Percentiles rank a stretch among this genome's conserved stretches.
Evolutionary conservation across 2,329 filamentous ascomycete genomes (phyloP).

Genomic region (Penicillium decumbens): DNA sequence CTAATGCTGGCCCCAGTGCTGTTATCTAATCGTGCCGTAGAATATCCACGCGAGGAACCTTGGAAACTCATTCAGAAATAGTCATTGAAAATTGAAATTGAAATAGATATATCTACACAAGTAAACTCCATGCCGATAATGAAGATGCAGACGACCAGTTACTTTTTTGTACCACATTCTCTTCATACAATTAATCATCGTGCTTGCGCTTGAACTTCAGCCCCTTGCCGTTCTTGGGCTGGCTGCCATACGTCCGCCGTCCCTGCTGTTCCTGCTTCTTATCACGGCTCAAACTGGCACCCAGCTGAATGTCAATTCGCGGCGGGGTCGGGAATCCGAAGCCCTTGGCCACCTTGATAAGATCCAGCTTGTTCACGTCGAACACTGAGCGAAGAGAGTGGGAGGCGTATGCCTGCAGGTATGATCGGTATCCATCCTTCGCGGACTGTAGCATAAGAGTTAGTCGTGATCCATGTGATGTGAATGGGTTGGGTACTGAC

Average conservation of each 20-base stretch:
- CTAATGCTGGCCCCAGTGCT: too few relatives aligned
- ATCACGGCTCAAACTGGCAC: conserved; percentile 68
- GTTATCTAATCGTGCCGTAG: too few relatives aligned
- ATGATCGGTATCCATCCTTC: conserved; percentile 75
- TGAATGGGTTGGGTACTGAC: conserved; percentile 34
- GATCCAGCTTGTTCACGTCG: conserved; percentile 74
- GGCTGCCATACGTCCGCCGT: conserved; percentile 70
- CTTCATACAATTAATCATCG: conserved; percentile 29
- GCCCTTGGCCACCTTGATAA: conserved; percentile 77
- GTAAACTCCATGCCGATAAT: conserved; percentile 23
- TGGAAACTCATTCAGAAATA: not conserved
- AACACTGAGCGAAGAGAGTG: conserved; percentile 80
- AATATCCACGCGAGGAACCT: too few relatives aligned
- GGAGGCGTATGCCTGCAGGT: conserved; percentile 90
- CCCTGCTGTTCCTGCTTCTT: conserved; percentile 60
- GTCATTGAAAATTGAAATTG: conserved; percentile 10
- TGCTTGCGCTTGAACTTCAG: conserved; percentile 52
- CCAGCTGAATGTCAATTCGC: conserved; percentile 71
- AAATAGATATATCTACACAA: conserved; percentile 27
- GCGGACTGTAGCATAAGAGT: conserved; percentile 46
- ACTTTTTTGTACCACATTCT: conserved; percentile 21
- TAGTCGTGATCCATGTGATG: conserved; percentile 3
- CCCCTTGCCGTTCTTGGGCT: conserved; percentile 58
- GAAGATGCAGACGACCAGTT: conserved; percentile 21
- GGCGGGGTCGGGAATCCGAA: conserved; percentile 77